Percentiles rank a stretch among this genome's conserved stretches.
Conservation (phyloP, 2,329 filamentous ascomycete genomes). For the Stachybotrys elegans region DNA sequence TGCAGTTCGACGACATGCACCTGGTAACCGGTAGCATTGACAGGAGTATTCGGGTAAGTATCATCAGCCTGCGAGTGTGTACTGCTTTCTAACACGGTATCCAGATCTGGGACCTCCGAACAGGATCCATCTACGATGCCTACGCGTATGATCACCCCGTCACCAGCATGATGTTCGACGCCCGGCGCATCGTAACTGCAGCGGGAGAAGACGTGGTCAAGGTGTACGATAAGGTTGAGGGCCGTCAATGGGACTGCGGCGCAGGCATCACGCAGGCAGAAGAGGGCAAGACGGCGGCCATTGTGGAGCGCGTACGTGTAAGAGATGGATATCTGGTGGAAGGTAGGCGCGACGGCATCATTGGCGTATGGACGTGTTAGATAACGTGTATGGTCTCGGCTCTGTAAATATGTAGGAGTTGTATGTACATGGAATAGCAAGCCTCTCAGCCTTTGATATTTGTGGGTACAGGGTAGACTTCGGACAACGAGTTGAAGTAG, state of each 20-base stretch:
- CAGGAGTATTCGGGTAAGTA: slow-evolving; percentile 84
- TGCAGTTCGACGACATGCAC: slow-evolving; percentile 96
- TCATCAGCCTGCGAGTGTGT: background rate
- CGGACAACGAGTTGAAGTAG: too few relatives aligned
- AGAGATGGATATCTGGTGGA: slow-evolving; percentile 93
- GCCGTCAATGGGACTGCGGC: slow-evolving; percentile 93
- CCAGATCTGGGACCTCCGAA: slow-evolving; percentile 97
- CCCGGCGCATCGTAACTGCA: slow-evolving; percentile 80
- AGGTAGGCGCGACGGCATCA: slow-evolving; percentile 78
- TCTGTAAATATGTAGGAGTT: slow-evolving; percentile 13
- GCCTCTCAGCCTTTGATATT: too few relatives aligned
- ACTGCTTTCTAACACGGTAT: slow-evolving; percentile 16
- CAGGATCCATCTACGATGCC: slow-evolving; percentile 89
- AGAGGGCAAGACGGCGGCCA: slow-evolving; percentile 56
- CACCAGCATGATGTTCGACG: slow-evolving; percentile 96
- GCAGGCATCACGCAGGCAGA: slow-evolving; percentile 69
- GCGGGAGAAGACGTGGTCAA: slow-evolving; percentile 93
- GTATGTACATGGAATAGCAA: too few relatives aligned
- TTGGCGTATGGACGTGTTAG: slow-evolving; percentile 84
- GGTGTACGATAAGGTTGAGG: slow-evolving; percentile 96
- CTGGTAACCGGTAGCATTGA: slow-evolving; percentile 90
- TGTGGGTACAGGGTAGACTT: too few relatives aligned
- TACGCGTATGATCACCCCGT: slow-evolving; percentile 92
- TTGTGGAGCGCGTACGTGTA: slow-evolving; percentile 82
- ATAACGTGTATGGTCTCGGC: background rate